A percentile compares a stretch with the other conserved stretches of the same genome.
These are phyloP conservation scores for Akanthomyces lecanii DNA, from an alignment of 2,329 filamentous ascomycete genomes.

Conservation along the genomic window DNA sequence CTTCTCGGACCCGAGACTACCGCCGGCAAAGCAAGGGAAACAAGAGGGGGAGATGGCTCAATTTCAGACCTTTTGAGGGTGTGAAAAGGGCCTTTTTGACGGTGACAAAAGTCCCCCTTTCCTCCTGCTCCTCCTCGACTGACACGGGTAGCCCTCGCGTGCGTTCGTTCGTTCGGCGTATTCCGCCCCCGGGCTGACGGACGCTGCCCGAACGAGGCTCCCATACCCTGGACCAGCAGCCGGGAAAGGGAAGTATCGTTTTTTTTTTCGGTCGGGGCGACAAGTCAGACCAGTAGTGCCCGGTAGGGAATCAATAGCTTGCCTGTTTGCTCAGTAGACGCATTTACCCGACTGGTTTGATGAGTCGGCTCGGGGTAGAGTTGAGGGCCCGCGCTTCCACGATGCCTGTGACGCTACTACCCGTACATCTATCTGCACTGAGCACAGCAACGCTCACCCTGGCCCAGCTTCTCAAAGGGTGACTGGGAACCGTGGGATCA, in stretches of 20 bases:
- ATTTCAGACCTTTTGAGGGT: neutral
- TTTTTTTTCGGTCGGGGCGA: neutral
- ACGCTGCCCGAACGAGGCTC: neutral
- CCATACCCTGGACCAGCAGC: neutral
- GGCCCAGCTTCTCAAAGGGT: neutral
- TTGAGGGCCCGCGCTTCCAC: neutral
- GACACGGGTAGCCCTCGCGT: neutral
- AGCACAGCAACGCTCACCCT: neutral
- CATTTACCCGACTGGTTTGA: neutral
- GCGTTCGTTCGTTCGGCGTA: neutral
- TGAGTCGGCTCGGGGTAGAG: neutral
- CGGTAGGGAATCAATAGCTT: neutral
- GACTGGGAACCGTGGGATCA: neutral
- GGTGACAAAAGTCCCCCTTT: slow-evolving; percentile 9
- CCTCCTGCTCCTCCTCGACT: neutral
- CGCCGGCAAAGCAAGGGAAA: neutral
- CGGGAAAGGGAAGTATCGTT: neutral
- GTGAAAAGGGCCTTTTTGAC: neutral
- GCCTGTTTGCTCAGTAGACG: neutral
- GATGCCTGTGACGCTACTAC: neutral
- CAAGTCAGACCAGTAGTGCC: neutral
- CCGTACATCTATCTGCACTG: neutral
- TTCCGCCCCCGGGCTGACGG: neutral
- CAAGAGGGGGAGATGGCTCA: neutral
- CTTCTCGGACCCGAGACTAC: neutral